phyloP scores from a whole-genome alignment of 169 alveolate genomes.

The Perkinsus marinus region DNA sequence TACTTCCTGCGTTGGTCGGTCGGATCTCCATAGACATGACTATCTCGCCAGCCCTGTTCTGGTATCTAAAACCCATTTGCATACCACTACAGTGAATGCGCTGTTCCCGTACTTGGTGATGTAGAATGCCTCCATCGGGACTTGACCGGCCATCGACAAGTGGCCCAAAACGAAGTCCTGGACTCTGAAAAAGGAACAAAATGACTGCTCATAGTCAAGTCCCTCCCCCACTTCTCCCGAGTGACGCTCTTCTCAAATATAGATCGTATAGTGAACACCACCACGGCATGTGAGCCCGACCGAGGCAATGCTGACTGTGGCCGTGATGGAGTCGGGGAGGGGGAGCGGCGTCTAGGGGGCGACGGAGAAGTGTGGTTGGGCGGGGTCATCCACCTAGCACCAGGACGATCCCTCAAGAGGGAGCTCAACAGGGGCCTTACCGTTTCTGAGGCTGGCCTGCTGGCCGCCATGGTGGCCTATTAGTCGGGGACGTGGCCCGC shows the following conservation, averaged over 20 bases:
- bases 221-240: neutral
- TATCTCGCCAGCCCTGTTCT: neutral
- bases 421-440: neutral
- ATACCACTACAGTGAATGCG: too few species aligned
- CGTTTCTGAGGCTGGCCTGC: neutral
- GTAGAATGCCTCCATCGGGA: neutral
- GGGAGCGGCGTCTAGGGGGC: neutral
- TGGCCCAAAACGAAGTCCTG: neutral
- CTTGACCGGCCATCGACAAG: neutral
- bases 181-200: neutral
- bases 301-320: neutral
- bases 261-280: neutral
- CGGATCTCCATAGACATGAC: neutral
- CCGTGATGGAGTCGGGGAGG: neutral
- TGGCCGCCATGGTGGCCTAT: neutral
- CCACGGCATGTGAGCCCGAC: neutral
- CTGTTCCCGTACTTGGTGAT: neutral
- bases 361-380: neutral
- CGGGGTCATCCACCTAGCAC: neutral
- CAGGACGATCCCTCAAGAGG: too few species aligned
- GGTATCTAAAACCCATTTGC: neutral
- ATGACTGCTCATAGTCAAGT: neutral
- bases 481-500: neutral
- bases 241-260: neutral
- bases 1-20: neutral